Percentiles rank a stretch among this genome's conserved stretches.
phyloP scores from a whole-genome alignment of 768 basidiomycete genomes.

The Punctularia strigosozonata region DNA sequence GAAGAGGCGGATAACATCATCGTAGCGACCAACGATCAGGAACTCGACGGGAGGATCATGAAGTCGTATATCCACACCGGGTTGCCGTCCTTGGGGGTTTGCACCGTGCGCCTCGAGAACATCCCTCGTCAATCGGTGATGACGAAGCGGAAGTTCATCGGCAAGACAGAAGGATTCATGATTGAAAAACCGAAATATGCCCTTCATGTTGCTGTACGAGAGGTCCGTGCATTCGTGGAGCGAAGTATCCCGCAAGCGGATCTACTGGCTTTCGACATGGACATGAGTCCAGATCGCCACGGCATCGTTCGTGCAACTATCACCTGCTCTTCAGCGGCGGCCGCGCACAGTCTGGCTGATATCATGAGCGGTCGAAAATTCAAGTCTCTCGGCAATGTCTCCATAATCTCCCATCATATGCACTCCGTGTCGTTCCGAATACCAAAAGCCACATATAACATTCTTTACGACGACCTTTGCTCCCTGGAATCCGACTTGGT shows the following conservation, averaged over 20 bases:
- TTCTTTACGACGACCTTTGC: constrained; percentile 7
- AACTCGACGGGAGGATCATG: constrained; percentile 28
- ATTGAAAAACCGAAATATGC: constrained; percentile 37
- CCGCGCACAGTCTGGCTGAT: constrained; percentile 37
- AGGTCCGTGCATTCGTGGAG: constrained; percentile 25
- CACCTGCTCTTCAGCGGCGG: constrained; percentile 37
- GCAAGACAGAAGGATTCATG: constrained; percentile 36
- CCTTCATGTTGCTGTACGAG: constrained; percentile 21
- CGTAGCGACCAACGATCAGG: constrained; percentile 22
- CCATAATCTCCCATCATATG: too few species aligned
- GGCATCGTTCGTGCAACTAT: constrained; percentile 40
- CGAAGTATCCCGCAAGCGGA: constrained; percentile 26
- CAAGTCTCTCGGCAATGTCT: too few species aligned
- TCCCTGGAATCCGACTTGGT: too few species aligned
- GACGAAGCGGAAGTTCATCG: constrained; percentile 30
- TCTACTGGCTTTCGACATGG: constrained; percentile 29
- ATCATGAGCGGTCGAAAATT: constrained; percentile 14
- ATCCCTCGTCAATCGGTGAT: constrained; percentile 36
- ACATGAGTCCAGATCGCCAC: constrained; percentile 37
- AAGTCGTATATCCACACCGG: constrained; percentile 41
- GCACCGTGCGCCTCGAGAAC: constrained; percentile 48
- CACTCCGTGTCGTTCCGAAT: too few species aligned
- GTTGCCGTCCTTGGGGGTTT: constrained; percentile 42
- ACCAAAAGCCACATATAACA: constrained; percentile 16
- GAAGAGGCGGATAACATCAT: constrained; percentile 42